A percentile compares a stretch with the other conserved stretches of the same genome.
Conservation (phyloP, 768 basidiomycete species). For the Suillus discolor region DNA sequence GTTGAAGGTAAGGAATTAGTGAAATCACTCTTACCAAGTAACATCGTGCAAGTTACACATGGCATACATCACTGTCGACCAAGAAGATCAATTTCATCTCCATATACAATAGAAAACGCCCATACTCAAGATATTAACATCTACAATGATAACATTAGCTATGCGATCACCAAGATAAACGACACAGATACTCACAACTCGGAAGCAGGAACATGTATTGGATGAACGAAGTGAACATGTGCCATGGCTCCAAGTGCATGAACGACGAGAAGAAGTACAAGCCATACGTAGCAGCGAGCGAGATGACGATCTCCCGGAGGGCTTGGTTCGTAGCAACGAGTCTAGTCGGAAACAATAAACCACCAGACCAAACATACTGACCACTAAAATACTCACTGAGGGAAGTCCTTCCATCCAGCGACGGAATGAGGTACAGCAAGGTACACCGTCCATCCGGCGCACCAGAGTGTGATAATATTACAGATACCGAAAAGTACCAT, state of each 20-base stretch:
- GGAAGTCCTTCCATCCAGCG: slow-evolving; percentile 75
- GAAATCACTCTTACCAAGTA: slow-evolving; percentile 50
- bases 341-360: slow-evolving; percentile 37
- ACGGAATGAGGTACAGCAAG: slow-evolving; percentile 75
- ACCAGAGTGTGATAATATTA: slow-evolving; percentile 82
- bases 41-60: slow-evolving; percentile 94
- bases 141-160: slow-evolving; percentile 32
- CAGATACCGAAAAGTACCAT: slow-evolving; percentile 80
- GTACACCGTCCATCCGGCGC: slow-evolving; percentile 90
- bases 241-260: slow-evolving; percentile 95
- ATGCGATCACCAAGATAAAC: neutral
- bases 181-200: slow-evolving; percentile 47
- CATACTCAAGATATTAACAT: slow-evolving; percentile 80
- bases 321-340: slow-evolving; percentile 67
- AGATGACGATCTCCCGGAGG: slow-evolving; percentile 84
- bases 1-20: neutral
- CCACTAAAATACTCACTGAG: slow-evolving; percentile 50
- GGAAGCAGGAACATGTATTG: slow-evolving; percentile 94
- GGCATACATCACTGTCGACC: slow-evolving; percentile 77
- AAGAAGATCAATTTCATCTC: neutral
- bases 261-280: slow-evolving; percentile 85
- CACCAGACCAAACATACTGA: neutral
- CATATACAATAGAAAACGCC: slow-evolving; percentile 1
- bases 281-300: slow-evolving; percentile 75
- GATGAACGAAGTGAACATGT: slow-evolving; percentile 91